These are phyloP conservation scores for Schoenoplectus tabernaemontani DNA, from an alignment of 202 grass and related monocot genomes.

Conservation along the genomic window DNA sequence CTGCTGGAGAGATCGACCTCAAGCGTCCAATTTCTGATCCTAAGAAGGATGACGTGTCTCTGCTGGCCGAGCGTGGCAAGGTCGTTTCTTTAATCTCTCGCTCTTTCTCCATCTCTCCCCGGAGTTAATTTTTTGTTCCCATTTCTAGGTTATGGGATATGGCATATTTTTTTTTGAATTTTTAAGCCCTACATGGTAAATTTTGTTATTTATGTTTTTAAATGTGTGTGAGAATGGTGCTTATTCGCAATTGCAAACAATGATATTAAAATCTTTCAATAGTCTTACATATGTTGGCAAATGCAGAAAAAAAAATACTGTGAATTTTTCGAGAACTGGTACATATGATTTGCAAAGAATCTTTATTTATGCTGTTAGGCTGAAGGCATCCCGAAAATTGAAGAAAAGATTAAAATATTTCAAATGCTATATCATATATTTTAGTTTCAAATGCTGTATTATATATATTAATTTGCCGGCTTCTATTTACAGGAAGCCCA, in stretches of 20 bases:
- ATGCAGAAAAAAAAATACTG: not conserved
- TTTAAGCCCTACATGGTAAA: not conserved
- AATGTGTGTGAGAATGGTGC: not conserved
- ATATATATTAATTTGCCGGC: not conserved
- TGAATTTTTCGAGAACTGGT: not conserved
- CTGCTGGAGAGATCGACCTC: slow-evolving; percentile 15
- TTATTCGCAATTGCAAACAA: not conserved
- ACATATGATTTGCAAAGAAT: not conserved
- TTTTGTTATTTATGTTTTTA: not conserved
- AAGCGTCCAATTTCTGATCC: not conserved
- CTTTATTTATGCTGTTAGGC: not conserved
- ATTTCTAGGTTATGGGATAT: not conserved
- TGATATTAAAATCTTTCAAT: not conserved
- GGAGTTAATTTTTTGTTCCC: not conserved
- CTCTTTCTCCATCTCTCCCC: not conserved
- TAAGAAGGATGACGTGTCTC: slow-evolving; percentile 29
- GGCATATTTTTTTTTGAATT: not conserved
- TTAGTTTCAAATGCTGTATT: not conserved
- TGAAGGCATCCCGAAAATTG: not conserved
- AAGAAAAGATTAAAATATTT: not conserved
- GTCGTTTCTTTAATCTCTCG: slow-evolving; percentile 23
- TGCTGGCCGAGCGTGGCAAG: slow-evolving; percentile 58
- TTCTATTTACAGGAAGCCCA: not conserved
- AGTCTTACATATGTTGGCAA: not conserved
- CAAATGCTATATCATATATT: not conserved